A percentile compares a stretch with the other conserved stretches of the same genome.
phyloP scores from a whole-genome alignment of 805 yeast genomes.

The Hanseniaspora vineae region DNA sequence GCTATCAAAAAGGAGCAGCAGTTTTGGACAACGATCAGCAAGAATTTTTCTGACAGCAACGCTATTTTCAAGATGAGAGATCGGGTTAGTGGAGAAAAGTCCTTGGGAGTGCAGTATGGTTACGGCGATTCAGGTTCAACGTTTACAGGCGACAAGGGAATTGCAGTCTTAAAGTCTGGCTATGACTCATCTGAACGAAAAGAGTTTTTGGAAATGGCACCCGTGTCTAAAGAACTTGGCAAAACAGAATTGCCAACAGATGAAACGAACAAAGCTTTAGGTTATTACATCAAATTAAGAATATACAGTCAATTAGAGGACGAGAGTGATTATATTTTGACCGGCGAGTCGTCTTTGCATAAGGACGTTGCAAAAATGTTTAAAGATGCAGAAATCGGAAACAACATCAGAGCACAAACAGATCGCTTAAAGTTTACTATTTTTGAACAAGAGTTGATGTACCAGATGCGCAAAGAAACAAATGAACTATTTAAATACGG shows the following conservation, averaged over 20 bases:
- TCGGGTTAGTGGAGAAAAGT: conserved; percentile 36
- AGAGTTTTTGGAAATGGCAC: background rate
- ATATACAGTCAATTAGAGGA: conserved; percentile 42
- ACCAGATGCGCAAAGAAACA: conserved; percentile 67
- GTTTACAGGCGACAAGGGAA: conserved; percentile 54
- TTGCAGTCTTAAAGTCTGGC: conserved; percentile 31
- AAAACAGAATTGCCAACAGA: conserved; percentile 26
- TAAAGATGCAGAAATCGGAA: conserved; percentile 9
- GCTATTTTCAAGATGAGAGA: conserved; percentile 49
- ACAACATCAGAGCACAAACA: conserved; percentile 42
- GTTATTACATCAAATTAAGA: conserved; percentile 30
- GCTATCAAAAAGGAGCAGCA: conserved; percentile 48
- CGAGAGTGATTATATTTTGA: conserved; percentile 36
- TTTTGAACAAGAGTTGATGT: conserved; percentile 83
- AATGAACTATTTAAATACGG: conserved; percentile 52
- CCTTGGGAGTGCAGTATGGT: conserved; percentile 77
- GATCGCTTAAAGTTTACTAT: conserved; percentile 56
- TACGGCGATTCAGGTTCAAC: conserved; percentile 83
- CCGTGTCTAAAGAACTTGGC: too few species aligned
- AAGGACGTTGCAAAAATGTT: conserved; percentile 8
- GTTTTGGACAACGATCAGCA: conserved; percentile 39
- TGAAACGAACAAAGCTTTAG: conserved; percentile 13
- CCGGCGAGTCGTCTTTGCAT: conserved; percentile 39
- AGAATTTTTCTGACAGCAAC: conserved; percentile 9
- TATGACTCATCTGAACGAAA: background rate